A percentile compares a stretch with the other conserved stretches of the same genome.
Conservation (phyloP, 2,329 filamentous ascomycete species). For the Xylariales sp. region DNA sequence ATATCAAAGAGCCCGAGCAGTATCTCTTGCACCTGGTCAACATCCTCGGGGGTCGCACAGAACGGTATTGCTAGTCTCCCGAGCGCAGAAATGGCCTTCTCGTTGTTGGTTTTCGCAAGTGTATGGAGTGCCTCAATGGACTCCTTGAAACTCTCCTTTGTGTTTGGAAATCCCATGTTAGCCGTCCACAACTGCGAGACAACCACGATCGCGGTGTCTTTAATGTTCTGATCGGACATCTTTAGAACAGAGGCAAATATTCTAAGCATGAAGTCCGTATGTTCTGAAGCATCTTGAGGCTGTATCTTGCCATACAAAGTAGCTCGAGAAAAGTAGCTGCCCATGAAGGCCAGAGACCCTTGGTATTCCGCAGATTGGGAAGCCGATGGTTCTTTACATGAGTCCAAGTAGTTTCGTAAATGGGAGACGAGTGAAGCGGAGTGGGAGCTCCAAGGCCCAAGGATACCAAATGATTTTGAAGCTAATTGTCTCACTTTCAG, state of each 20-base stretch:
- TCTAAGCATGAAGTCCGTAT: conserved; percentile 20
- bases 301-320: conserved; percentile 20
- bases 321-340: conserved; percentile 22
- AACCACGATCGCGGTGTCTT: conserved; percentile 23
- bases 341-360: conserved; percentile 23
- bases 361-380: conserved; percentile 26
- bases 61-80: conserved; percentile 67
- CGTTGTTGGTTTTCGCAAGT: conserved; percentile 57
- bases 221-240: conserved; percentile 18
- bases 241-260: conserved; percentile 15
- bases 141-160: conserved; percentile 47
- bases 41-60: conserved; percentile 29
- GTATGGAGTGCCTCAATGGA: conserved; percentile 66
- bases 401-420: conserved; percentile 21
- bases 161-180: conserved; percentile 19
- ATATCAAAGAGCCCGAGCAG: conserved; percentile 78
- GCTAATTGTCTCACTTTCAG: conserved; percentile 61
- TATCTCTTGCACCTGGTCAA: conserved; percentile 57
- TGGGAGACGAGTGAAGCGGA: conserved; percentile 34
- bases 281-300: conserved; percentile 14
- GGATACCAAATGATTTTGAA: conserved; percentile 69
- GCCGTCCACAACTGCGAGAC: conserved; percentile 29
- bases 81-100: conserved; percentile 74
- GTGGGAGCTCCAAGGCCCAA: conserved; percentile 61
- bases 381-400: conserved; percentile 19